phyloP scores from a whole-genome alignment of 495 filamentous ascomycete genomes.

The Pyrenopolyporus hunteri region DNA sequence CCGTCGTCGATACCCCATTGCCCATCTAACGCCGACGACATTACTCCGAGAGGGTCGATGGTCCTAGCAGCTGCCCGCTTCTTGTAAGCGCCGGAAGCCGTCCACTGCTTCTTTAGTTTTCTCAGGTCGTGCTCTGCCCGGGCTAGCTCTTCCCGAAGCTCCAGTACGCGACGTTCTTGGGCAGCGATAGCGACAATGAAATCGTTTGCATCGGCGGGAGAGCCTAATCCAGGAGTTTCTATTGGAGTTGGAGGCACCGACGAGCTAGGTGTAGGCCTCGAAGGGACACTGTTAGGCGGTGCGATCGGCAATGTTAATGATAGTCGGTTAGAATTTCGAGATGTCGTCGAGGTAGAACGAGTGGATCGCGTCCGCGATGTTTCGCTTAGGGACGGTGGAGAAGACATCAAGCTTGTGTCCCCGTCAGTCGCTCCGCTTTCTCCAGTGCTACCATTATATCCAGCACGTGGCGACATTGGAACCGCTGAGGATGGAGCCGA shows the following conservation, averaged over 20 bases:
- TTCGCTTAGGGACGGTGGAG: constrained; percentile 33
- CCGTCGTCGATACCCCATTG: constrained; percentile 42
- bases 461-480: constrained; percentile 22
- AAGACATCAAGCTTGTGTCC: constrained; percentile 36
- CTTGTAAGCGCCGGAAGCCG: constrained; percentile 74
- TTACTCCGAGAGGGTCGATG: constrained; percentile 57
- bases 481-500: constrained; percentile 18
- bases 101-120: constrained; percentile 82
- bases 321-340: constrained; percentile 72
- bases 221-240: constrained; percentile 49
- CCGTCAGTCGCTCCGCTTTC: constrained; percentile 27
- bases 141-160: constrained; percentile 84
- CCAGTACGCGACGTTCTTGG: constrained; percentile 90
- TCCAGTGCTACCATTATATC: constrained; percentile 26
- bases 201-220: constrained; percentile 71
- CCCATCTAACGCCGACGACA: constrained; percentile 34
- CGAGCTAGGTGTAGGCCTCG: constrained; percentile 51
- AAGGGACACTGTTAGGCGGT: constrained; percentile 47
- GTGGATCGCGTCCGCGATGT: constrained; percentile 55
- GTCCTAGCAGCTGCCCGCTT: constrained; percentile 72
- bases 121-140: constrained; percentile 80
- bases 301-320: constrained; percentile 81
- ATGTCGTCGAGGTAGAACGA: constrained; percentile 60
- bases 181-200: constrained; percentile 88
- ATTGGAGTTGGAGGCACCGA: constrained; percentile 56